Conservation (phyloP, 2,329 filamentous ascomycete genomes). For the Talaromyces atroroseus region DNA sequence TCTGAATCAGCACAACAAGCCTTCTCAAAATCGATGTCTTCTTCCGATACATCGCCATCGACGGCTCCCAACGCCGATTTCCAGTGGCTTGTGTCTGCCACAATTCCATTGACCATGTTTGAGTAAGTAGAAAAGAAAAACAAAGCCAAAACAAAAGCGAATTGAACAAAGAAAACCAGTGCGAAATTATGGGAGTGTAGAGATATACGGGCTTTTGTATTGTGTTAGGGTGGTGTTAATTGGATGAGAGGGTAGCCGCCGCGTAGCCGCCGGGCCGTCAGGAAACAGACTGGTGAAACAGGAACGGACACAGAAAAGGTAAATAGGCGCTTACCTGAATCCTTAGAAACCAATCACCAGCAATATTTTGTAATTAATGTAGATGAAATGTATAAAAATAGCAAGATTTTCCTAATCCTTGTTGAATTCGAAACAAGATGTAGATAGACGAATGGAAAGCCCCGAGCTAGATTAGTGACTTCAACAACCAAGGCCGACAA, state of each 20-base stretch:
- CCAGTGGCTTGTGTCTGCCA: background rate
- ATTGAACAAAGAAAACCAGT: background rate
- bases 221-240: background rate
- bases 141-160: background rate
- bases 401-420: background rate
- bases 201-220: slow-evolving; percentile 1
- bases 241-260: slow-evolving; percentile 8
- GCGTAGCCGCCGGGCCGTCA: slow-evolving; percentile 9
- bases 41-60: background rate
- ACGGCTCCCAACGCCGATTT: background rate
- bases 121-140: background rate
- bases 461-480: background rate
- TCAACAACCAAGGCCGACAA: background rate
- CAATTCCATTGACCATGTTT: background rate
- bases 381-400: slow-evolving; percentile 1
- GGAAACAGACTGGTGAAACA: slow-evolving; percentile 15
- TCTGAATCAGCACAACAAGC: slow-evolving; percentile 21
- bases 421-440: background rate
- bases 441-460: background rate
- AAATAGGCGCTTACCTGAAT: slow-evolving; percentile 23
- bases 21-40: slow-evolving; percentile 3
- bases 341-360: slow-evolving; percentile 1
- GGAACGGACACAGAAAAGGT: slow-evolving; percentile 14
- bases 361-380: slow-evolving; percentile 4
- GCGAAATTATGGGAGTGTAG: background rate